Base-by-base conservation (phyloP, 345 rosid genomes). In the Hevea brasiliensis region DNA sequence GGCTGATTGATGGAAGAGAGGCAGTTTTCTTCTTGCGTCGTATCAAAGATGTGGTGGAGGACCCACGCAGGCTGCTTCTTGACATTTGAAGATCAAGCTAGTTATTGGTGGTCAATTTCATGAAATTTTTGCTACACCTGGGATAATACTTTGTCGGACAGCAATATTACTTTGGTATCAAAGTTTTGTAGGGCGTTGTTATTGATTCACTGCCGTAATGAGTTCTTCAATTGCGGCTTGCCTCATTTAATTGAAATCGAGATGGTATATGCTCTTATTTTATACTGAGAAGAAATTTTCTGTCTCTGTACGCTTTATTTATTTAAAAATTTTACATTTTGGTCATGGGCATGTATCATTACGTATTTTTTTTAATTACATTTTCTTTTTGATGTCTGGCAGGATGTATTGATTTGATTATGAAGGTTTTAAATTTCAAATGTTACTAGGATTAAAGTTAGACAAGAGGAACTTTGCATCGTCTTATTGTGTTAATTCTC, bases 1-100 rank as follows among this genome's bases (percentile, higher is more conserved):
- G 94, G 59, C 83, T 92, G 83, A 90, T 92, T 55, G 97, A 92
- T 70, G 97, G 96, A 58, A 92, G 96, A 86, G 97, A 90, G 87
- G 91, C 96, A 0, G 92, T 92, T 66, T 87, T 89, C 71, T 92
- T 90, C 91, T 74, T 90, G 76, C 92, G 92, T 9, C 92, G 89
- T 24, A 92, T 90, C 78, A 87, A 92, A 70, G 96, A 92, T 48
- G 90, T 92, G 0, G 94, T 89, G 71, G 96, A 92, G 83, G 97
- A 92, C 79, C 96, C 94, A 12, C 87, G 92, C 13, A 84, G 94
- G 82, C 81, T 88, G 44, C 91, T 91, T 14, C 88, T 89, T 15
- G 90, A 89, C 45, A 76, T 87, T 64, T 87, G 81, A 84, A 35
- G n/a, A 68, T 13, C 45, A 55, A 66, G 61, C 45, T 65, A 37